These are phyloP conservation scores for Phaffia australis DNA, from an alignment of 768 basidiomycete genomes.

Conservation along the genomic window DNA sequence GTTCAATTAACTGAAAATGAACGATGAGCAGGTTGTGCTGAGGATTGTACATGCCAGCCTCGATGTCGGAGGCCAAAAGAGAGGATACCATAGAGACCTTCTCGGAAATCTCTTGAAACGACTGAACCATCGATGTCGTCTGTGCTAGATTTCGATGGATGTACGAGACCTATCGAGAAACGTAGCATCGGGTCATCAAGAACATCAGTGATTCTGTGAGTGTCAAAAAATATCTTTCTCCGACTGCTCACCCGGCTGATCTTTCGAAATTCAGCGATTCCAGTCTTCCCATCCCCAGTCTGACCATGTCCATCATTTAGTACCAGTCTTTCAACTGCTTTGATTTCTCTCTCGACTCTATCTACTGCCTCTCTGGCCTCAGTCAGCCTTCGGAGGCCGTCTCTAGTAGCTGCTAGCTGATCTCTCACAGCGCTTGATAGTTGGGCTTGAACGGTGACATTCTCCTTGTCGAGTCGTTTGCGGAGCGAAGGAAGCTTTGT, in stretches of 20 bases:
- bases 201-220: background rate
- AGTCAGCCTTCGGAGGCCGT: conserved; percentile 48
- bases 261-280: conserved; percentile 57
- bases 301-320: conserved; percentile 58
- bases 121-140: conserved; percentile 90
- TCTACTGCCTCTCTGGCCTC: conserved; percentile 23
- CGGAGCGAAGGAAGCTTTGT: conserved; percentile 75
- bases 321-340: conserved; percentile 78
- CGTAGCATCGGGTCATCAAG: background rate
- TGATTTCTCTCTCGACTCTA: conserved; percentile 47
- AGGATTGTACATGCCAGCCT: conserved; percentile 67
- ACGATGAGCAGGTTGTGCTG: conserved; percentile 70
- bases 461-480: conserved; percentile 93
- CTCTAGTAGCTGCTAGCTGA: conserved; percentile 78
- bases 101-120: conserved; percentile 80
- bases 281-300: conserved; percentile 42
- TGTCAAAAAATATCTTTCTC: background rate
- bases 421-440: conserved; percentile 85
- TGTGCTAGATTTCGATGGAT: conserved; percentile 91
- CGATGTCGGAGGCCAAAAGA: conserved; percentile 61
- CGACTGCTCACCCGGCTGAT: conserved; percentile 62
- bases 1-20: conserved; percentile 81
- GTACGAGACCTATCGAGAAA: conserved; percentile 62
- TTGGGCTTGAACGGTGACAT: conserved; percentile 80
- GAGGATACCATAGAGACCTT: conserved; percentile 67